Conservation (phyloP, 345 rosid species). For the Salix viminalis region DNA sequence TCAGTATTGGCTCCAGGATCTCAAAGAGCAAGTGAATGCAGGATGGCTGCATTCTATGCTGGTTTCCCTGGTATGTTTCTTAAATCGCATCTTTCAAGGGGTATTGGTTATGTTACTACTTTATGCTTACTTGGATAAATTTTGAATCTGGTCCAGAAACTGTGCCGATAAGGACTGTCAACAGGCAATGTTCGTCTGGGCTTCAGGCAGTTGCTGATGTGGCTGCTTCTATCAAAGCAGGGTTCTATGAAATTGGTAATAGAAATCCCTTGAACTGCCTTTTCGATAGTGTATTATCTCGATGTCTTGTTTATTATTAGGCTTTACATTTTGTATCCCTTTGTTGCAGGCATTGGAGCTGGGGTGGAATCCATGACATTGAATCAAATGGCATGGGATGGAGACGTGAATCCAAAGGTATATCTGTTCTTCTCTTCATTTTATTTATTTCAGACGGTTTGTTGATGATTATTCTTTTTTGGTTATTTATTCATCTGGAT, state of each 20-base stretch:
- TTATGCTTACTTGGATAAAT: not conserved
- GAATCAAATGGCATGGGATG: constrained; percentile 84
- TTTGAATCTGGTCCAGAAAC: constrained; percentile 46
- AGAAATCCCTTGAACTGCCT: not conserved
- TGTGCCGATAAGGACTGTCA: constrained; percentile 83
- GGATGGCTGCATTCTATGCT: constrained; percentile 98
- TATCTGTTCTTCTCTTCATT: constrained; percentile 1
- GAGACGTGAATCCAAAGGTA: constrained; percentile 80
- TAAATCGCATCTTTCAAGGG: not conserved
- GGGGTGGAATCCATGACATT: constrained; percentile 92
- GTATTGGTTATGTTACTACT: not conserved
- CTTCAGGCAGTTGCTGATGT: constrained; percentile 99
- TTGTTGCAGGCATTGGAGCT: constrained; percentile 77
- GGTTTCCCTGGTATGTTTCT: constrained; percentile 73
- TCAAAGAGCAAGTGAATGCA: constrained; percentile 85
- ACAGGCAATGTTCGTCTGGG: constrained; percentile 93
- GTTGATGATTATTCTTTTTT: not conserved
- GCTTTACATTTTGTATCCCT: not conserved
- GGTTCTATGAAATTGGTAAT: constrained; percentile 89
- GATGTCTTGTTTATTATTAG: not conserved
- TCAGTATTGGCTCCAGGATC: constrained; percentile 87
- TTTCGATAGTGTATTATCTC: not conserved
- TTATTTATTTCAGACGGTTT: not conserved
- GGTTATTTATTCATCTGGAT: not conserved
- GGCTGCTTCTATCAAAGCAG: constrained; percentile 92